phyloP scores from a whole-genome alignment of 108 stramenopile genomes.

The Stephanodiscus triporus region DNA sequence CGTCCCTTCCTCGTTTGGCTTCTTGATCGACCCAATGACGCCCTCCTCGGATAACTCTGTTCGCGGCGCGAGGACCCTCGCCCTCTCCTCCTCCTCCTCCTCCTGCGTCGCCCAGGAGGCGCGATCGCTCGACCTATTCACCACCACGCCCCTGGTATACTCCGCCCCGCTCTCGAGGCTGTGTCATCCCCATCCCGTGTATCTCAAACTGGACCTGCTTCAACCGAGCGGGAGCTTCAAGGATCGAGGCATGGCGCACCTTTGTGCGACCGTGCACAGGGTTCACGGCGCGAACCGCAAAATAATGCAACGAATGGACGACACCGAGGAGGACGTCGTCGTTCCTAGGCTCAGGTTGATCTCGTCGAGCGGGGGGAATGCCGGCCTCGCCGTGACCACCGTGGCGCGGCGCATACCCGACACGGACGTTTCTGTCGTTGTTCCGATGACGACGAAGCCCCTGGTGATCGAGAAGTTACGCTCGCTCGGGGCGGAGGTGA shows the following conservation, averaged over 20 bases:
- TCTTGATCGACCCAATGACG: background rate
- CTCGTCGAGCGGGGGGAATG: slow-evolving; percentile 74
- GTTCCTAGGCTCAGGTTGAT: slow-evolving; percentile 49
- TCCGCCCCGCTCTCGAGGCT: slow-evolving; percentile 59
- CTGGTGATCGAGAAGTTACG: slow-evolving; percentile 79
- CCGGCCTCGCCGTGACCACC: slow-evolving; percentile 82
- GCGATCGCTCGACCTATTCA: slow-evolving; percentile 44
- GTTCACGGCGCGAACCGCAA: slow-evolving; percentile 32
- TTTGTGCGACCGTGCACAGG: slow-evolving; percentile 56
- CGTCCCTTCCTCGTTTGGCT: background rate
- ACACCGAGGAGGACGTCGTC: background rate
- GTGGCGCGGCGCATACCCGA: slow-evolving; percentile 60
- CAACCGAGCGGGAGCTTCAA: slow-evolving; percentile 80
- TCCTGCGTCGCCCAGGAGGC: slow-evolving; percentile 48
- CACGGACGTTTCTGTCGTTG: slow-evolving; percentile 73
- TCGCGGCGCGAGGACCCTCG: background rate
- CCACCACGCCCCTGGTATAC: slow-evolving; percentile 62
- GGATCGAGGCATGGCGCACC: slow-evolving; percentile 83
- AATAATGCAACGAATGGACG: background rate
- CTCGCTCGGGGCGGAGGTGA: slow-evolving; percentile 80
- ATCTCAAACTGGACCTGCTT: slow-evolving; percentile 74
- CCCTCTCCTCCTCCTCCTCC: slow-evolving; percentile 22
- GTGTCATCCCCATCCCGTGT: slow-evolving; percentile 60
- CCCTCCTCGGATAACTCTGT: background rate
- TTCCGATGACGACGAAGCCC: slow-evolving; percentile 87